Evolutionary conservation across 805 yeast species (phyloP).

Genomic region (Isabelozyma rhagii): DNA sequence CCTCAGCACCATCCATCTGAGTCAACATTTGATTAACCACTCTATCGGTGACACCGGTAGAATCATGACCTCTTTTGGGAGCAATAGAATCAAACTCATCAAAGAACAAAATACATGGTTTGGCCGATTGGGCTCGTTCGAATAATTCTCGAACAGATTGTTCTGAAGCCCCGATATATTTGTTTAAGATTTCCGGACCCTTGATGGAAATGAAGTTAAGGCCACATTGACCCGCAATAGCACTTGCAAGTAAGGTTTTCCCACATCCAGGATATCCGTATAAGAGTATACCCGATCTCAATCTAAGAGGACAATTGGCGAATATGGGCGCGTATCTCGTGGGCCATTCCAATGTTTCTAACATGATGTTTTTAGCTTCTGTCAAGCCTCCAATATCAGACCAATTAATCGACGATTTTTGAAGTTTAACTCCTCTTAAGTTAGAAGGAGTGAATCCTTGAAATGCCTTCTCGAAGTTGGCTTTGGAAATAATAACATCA

Average conservation of each 20-base stretch:
- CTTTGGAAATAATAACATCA: slow-evolving; percentile 17
- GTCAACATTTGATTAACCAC: slow-evolving; percentile 96
- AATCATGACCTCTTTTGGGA: slow-evolving; percentile 96
- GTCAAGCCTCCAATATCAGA: slow-evolving; percentile 82
- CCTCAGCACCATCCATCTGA: slow-evolving; percentile 99
- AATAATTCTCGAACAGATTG: slow-evolving; percentile 91
- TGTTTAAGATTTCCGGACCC: slow-evolving; percentile 93
- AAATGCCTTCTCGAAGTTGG: slow-evolving; percentile 54
- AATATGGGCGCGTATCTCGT: slow-evolving; percentile 95
- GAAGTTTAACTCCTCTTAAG: slow-evolving; percentile 80
- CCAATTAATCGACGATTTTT: slow-evolving; percentile 78
- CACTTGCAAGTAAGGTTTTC: slow-evolving; percentile 87
- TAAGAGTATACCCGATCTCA: slow-evolving; percentile 84
- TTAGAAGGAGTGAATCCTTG: slow-evolving; percentile 74
- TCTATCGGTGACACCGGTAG: slow-evolving; percentile 96
- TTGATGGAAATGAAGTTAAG: slow-evolving; percentile 88
- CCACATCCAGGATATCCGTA: slow-evolving; percentile 99
- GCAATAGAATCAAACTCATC: slow-evolving; percentile 98
- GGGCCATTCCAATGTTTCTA: slow-evolving; percentile 97
- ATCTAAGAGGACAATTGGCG: slow-evolving; percentile 77
- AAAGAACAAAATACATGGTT: slow-evolving; percentile 88
- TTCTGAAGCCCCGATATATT: slow-evolving; percentile 96
- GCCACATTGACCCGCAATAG: slow-evolving; percentile 92
- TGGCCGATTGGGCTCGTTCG: slow-evolving; percentile 91
- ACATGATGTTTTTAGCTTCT: slow-evolving; percentile 68